These are phyloP conservation scores for Linnemannia exigua DNA, from an alignment of 192 early-diverging fungal species.

Conservation along the genomic window DNA sequence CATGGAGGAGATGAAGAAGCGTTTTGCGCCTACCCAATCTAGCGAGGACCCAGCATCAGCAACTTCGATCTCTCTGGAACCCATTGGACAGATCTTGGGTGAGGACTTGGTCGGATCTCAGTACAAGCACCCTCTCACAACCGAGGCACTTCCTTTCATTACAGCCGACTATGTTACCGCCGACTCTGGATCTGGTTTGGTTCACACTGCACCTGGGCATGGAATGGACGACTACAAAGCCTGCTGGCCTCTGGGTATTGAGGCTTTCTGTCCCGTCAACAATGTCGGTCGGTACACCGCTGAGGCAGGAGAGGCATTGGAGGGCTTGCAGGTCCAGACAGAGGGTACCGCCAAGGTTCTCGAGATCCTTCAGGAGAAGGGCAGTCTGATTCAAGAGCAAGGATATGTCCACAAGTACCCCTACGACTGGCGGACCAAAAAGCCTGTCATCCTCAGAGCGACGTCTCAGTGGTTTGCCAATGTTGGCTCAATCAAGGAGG, in stretches of 20 bases:
- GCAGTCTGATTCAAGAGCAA: slow-evolving; percentile 64
- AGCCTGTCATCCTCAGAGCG: slow-evolving; percentile 83
- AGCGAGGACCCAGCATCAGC: slow-evolving; percentile 8
- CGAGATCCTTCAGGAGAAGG: slow-evolving; percentile 57
- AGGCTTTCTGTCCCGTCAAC: slow-evolving; percentile 79
- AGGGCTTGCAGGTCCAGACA: slow-evolving; percentile 70
- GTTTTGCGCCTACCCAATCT: slow-evolving; percentile 23
- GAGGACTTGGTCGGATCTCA: slow-evolving; percentile 64
- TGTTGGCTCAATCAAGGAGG: slow-evolving; percentile 71
- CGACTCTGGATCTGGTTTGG: slow-evolving; percentile 81
- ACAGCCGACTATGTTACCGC: slow-evolving; percentile 75
- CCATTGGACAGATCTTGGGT: slow-evolving; percentile 54
- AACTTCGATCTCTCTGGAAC: slow-evolving; percentile 22
- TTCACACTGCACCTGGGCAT: slow-evolving; percentile 87
- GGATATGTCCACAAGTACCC: slow-evolving; percentile 81
- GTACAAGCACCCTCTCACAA: slow-evolving; percentile 71
- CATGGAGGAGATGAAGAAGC: slow-evolving; percentile 52
- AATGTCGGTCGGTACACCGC: slow-evolving; percentile 76
- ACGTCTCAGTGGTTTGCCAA: slow-evolving; percentile 91
- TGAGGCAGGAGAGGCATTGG: slow-evolving; percentile 73
- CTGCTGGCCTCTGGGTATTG: slow-evolving; percentile 67
- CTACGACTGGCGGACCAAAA: slow-evolving; percentile 89
- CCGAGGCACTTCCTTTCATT: slow-evolving; percentile 66
- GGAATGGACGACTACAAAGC: slow-evolving; percentile 88
- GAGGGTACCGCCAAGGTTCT: slow-evolving; percentile 73